These are phyloP conservation scores for Phaeosphaeria sp. DNA, from an alignment of 2,329 filamentous ascomycete genomes.

Conservation along the genomic window DNA sequence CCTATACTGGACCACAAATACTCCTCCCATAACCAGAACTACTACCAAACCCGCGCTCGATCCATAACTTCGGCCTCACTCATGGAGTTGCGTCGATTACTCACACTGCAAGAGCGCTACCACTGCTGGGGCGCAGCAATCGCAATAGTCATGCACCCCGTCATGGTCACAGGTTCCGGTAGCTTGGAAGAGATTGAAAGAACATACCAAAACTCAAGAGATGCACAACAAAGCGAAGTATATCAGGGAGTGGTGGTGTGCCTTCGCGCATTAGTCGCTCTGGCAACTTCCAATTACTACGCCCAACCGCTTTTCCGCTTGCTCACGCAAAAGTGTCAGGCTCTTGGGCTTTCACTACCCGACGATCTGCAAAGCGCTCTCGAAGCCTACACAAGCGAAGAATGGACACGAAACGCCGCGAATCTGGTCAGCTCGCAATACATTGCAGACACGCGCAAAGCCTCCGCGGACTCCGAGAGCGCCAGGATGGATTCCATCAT, in stretches of 20 bases:
- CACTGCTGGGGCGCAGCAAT: slow-evolving; percentile 37
- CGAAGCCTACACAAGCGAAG: slow-evolving; percentile 32
- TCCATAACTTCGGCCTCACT: slow-evolving; percentile 22
- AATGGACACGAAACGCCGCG: slow-evolving; percentile 39
- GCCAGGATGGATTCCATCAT: slow-evolving; percentile 39
- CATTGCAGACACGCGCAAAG: slow-evolving; percentile 33
- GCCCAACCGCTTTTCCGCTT: slow-evolving; percentile 39
- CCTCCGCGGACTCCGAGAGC: slow-evolving; percentile 18
- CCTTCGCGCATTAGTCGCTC: slow-evolving; percentile 28
- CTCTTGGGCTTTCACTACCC: slow-evolving; percentile 28
- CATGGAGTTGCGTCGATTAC: slow-evolving; percentile 30
- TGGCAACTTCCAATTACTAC: slow-evolving; percentile 36
- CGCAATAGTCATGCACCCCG: slow-evolving; percentile 32
- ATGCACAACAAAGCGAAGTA: slow-evolving; percentile 20
- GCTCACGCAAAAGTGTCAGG: slow-evolving; percentile 34
- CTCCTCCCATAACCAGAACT: slow-evolving; percentile 13
- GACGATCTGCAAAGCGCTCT: slow-evolving; percentile 24
- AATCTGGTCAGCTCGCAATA: slow-evolving; percentile 38
- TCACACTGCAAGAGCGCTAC: slow-evolving; percentile 30
- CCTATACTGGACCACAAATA: slow-evolving; percentile 23
- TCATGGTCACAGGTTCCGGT: slow-evolving; percentile 33
- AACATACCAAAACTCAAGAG: slow-evolving; percentile 5
- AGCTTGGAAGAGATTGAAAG: slow-evolving; percentile 34
- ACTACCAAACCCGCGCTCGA: slow-evolving; percentile 25
- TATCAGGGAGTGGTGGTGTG: slow-evolving; percentile 38